Evolutionary conservation across 176 grass and related monocot species (phyloP).

Genomic region (Canna indica): DNA sequence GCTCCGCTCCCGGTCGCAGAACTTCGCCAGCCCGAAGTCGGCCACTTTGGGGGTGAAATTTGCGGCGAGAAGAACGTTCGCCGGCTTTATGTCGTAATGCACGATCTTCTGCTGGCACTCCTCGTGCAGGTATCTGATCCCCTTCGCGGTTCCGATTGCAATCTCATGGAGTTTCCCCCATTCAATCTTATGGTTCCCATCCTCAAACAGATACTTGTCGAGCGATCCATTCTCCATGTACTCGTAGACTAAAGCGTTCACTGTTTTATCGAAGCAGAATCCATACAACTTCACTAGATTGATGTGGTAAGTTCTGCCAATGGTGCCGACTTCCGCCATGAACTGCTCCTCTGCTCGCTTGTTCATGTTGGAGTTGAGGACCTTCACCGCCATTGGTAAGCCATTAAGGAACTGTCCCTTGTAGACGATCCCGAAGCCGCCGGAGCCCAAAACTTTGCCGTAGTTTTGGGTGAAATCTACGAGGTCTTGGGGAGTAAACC

Average conservation of each 20-base stretch:
- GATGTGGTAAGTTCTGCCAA: slow-evolving; percentile 8
- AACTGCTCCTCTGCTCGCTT: slow-evolving; percentile 16
- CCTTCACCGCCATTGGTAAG: slow-evolving; percentile 1
- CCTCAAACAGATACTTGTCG: neutral
- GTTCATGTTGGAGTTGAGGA: neutral
- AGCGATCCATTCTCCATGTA: slow-evolving; percentile 11
- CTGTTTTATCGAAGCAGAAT: slow-evolving; percentile 1
- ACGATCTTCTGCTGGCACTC: slow-evolving; percentile 9
- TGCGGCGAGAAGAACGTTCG: neutral
- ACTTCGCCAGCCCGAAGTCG: slow-evolving; percentile 12
- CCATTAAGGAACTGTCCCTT: slow-evolving; percentile 6
- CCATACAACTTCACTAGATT: slow-evolving; percentile 10
- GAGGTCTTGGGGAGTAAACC: slow-evolving; percentile 1
- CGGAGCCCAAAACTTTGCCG: neutral
- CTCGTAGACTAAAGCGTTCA: slow-evolving; percentile 12
- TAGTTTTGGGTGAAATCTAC: slow-evolving; percentile 3
- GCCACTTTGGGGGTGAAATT: slow-evolving; percentile 11
- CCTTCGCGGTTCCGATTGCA: neutral
- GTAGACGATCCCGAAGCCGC: slow-evolving; percentile 11
- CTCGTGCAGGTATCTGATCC: slow-evolving; percentile 7
- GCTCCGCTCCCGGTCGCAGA: neutral
- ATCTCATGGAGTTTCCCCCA: slow-evolving; percentile 6
- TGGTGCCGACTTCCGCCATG: slow-evolving; percentile 10
- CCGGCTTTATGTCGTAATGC: slow-evolving; percentile 9
- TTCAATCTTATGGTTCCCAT: neutral